These are phyloP conservation scores for Irpex lacteus DNA, from an alignment of 1,284 basidiomycete genomes.

Conservation along the genomic window DNA sequence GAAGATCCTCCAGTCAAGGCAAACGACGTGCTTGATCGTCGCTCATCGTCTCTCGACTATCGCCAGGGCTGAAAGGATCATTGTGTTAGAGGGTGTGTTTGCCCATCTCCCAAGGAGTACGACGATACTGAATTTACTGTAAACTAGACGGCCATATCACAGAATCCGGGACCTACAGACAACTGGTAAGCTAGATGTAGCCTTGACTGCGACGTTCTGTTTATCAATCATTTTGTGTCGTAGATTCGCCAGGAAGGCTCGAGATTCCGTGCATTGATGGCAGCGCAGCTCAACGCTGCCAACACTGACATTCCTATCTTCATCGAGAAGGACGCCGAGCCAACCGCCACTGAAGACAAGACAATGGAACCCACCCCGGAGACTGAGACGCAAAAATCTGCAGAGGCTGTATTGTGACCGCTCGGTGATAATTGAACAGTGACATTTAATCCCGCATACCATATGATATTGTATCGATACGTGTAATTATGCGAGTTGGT, in stretches of 20 bases:
- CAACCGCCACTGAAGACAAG: not conserved
- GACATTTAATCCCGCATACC: not conserved
- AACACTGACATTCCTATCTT: conserved; percentile 22
- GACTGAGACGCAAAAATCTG: not conserved
- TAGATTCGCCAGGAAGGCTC: conserved; percentile 67
- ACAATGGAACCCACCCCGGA: not conserved
- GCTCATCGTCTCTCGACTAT: conserved; percentile 87
- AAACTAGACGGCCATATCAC: conserved; percentile 70
- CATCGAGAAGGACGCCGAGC: not conserved
- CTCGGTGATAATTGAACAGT: not conserved
- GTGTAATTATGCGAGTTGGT: not conserved
- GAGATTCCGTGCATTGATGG: conserved; percentile 82
- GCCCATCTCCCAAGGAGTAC: too few relatives aligned
- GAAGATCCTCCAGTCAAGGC: conserved; percentile 58
- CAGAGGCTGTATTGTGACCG: not conserved
- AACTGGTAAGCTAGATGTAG: conserved; percentile 49
- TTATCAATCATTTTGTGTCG: conserved; percentile 3
- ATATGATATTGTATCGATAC: conserved; percentile 6
- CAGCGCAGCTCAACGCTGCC: conserved; percentile 73
- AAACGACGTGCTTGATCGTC: conserved; percentile 18
- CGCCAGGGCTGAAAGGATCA: conserved; percentile 80
- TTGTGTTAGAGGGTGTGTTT: conserved; percentile 75
- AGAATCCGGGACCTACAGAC: conserved; percentile 82
- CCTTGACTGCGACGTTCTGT: not conserved
- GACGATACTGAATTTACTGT: not conserved